Conservation (phyloP, 2,329 filamentous ascomycete species). For the Colletotrichum tropicicola region DNA sequence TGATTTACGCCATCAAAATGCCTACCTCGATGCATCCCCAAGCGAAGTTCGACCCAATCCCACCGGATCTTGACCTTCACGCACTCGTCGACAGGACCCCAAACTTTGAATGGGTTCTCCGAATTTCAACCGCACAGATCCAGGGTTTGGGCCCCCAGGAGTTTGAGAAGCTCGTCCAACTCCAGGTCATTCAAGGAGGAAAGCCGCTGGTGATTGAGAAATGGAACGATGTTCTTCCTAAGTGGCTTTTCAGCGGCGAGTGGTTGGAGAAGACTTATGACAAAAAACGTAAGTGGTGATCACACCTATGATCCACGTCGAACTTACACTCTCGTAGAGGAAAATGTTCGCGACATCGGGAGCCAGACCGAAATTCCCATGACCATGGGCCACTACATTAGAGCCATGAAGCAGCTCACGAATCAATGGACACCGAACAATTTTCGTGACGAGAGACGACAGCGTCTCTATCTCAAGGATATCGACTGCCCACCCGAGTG, state of each 20-base stretch:
- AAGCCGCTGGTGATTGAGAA: slow-evolving; percentile 92
- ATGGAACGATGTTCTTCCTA: slow-evolving; percentile 80
- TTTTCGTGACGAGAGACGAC: slow-evolving; percentile 80
- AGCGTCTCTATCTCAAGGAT: slow-evolving; percentile 94
- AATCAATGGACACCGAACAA: slow-evolving; percentile 82
- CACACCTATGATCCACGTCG: not conserved
- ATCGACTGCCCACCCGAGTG: slow-evolving; percentile 93
- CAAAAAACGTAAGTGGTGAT: slow-evolving; percentile 71
- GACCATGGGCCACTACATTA: slow-evolving; percentile 89
- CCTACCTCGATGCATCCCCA: slow-evolving; percentile 78
- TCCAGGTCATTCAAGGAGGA: slow-evolving; percentile 85
- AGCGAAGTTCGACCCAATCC: slow-evolving; percentile 90
- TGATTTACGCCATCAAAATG: slow-evolving; percentile 62
- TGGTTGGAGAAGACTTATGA: slow-evolving; percentile 86
- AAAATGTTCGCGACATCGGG: slow-evolving; percentile 84
- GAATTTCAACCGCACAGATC: slow-evolving; percentile 82
- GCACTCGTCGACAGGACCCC: slow-evolving; percentile 78
- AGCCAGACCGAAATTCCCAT: slow-evolving; percentile 80
- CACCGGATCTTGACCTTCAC: slow-evolving; percentile 83
- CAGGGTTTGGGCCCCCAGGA: slow-evolving; percentile 77
- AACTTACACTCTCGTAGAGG: slow-evolving; percentile 62
- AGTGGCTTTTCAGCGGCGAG: slow-evolving; percentile 78
- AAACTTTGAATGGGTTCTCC: slow-evolving; percentile 88
- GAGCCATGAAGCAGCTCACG: slow-evolving; percentile 84
- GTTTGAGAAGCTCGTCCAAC: slow-evolving; percentile 85